Evolutionary conservation across 2,329 filamentous ascomycete species (phyloP).

Genomic region (Cryphonectria radicalis): DNA sequence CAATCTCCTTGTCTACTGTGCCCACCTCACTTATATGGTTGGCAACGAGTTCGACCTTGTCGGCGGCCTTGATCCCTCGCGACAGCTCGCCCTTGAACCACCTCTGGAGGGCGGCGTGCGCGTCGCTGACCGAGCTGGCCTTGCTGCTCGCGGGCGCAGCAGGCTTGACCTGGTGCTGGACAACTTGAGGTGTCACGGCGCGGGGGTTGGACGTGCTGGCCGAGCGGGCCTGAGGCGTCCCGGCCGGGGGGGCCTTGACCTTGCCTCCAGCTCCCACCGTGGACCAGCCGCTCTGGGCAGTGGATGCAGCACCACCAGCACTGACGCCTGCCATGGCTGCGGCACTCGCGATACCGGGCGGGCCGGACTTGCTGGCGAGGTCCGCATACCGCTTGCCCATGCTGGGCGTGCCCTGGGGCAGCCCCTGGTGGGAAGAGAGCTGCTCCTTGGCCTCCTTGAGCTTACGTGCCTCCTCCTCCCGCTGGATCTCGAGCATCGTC

Average conservation of each 20-base stretch:
- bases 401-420: conserved; percentile 49
- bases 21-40: conserved; percentile 70
- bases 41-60: conserved; percentile 78
- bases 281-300: conserved; percentile 73
- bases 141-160: conserved; percentile 42
- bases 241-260: conserved; percentile 71
- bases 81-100: conserved; percentile 83
- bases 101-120: conserved; percentile 91
- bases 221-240: conserved; percentile 53
- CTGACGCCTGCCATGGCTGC: conserved; percentile 41
- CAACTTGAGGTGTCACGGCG: conserved; percentile 10
- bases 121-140: conserved; percentile 50
- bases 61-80: conserved; percentile 66
- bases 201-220: conserved; percentile 44
- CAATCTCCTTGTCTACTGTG: conserved; percentile 22
- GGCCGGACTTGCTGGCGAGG: conserved; percentile 75
- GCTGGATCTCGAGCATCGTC: conserved; percentile 93
- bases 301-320: conserved; percentile 26
- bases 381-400: conserved; percentile 91
- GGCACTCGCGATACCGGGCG: conserved; percentile 40
- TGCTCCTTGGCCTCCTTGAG: conserved; percentile 63
- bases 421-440: conserved; percentile 49
- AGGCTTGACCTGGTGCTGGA: conserved; percentile 43
- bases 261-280: conserved; percentile 95
- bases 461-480: conserved; percentile 92